phyloP scores from a whole-genome alignment of 352 stramenopile species.

The Chrysophaeum taylorii region DNA sequence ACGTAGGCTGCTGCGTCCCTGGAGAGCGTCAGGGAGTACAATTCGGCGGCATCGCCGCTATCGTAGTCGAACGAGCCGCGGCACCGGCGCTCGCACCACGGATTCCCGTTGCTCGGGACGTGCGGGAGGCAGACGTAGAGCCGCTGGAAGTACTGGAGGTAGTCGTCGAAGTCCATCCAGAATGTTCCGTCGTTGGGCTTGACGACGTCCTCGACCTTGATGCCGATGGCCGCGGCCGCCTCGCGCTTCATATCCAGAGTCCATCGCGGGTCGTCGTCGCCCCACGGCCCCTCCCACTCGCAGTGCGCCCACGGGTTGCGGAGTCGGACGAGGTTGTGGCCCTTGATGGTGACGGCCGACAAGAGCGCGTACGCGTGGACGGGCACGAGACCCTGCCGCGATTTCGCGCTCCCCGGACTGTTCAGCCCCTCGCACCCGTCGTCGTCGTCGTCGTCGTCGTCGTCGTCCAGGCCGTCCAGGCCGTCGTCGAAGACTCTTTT shows the following conservation, averaged over 20 bases:
- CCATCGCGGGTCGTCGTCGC: slow-evolving; percentile 59
- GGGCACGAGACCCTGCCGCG: slow-evolving; percentile 28
- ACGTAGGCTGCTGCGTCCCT: background rate
- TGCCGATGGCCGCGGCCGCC: slow-evolving; percentile 56
- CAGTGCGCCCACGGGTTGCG: slow-evolving; percentile 74
- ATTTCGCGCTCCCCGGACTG: no score
- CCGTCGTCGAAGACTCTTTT: no score
- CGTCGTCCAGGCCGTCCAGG: slow-evolving; percentile 30
- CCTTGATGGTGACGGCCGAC: slow-evolving; percentile 39
- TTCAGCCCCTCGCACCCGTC: slow-evolving; percentile 1
- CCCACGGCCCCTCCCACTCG: slow-evolving; percentile 73
- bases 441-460: background rate
- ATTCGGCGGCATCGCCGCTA: background rate
- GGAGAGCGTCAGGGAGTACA: background rate
- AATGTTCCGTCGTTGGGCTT: slow-evolving; percentile 71
- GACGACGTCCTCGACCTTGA: slow-evolving; percentile 60
- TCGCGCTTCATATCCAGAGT: slow-evolving; percentile 47
- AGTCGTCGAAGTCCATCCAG: slow-evolving; percentile 76
- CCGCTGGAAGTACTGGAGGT: slow-evolving; percentile 46
- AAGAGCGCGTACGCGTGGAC: slow-evolving; percentile 61
- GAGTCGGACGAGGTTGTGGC: slow-evolving; percentile 51
- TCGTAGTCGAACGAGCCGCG: background rate
- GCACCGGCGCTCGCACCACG: background rate
- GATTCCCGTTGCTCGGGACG: background rate
- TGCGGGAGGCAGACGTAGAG: no score